A percentile compares a stretch with the other conserved stretches of the same genome.
phyloP scores from a whole-genome alignment of 345 rosid genomes.

The Angophora floribunda region DNA sequence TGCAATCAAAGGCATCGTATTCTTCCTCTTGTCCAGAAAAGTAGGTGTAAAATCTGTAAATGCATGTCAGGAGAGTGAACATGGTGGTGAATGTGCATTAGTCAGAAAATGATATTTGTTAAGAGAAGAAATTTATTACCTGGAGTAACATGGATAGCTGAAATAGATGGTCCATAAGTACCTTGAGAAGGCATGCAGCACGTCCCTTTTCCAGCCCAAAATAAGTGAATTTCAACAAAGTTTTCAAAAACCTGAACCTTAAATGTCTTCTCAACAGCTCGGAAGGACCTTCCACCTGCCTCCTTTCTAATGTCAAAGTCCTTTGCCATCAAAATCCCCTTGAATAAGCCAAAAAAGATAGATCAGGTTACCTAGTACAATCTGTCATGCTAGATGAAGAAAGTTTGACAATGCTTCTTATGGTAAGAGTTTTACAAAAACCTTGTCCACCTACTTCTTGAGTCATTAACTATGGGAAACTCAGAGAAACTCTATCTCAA shows the following conservation, averaged over 20 bases:
- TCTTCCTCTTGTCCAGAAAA: not conserved
- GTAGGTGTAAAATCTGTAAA: not conserved
- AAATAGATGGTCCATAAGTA: constrained; percentile 24
- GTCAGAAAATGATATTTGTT: not conserved
- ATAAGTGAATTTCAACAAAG: constrained; percentile 19
- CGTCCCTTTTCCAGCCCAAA: constrained; percentile 40
- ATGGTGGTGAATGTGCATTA: not conserved
- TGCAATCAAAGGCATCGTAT: not conserved
- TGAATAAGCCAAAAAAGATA: not conserved
- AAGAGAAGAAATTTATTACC: constrained; percentile 12
- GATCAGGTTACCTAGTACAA: not conserved
- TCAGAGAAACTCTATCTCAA: not conserved
- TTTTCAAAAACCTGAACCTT: constrained; percentile 5
- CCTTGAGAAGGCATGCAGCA: constrained; percentile 16
- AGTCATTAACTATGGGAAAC: not conserved
- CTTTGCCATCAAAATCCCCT: constrained; percentile 35
- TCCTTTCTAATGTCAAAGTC: constrained; percentile 34
- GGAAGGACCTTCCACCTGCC: constrained; percentile 15
- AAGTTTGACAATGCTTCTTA: not conserved
- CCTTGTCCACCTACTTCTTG: not conserved
- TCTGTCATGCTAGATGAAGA: not conserved
- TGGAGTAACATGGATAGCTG: constrained; percentile 51
- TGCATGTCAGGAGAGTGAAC: not conserved
- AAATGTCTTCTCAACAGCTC: constrained; percentile 7
- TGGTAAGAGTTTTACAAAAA: not conserved